Base-by-base conservation (phyloP, 78 protist genomes). In the Dictyostelium citrinum region DNA sequence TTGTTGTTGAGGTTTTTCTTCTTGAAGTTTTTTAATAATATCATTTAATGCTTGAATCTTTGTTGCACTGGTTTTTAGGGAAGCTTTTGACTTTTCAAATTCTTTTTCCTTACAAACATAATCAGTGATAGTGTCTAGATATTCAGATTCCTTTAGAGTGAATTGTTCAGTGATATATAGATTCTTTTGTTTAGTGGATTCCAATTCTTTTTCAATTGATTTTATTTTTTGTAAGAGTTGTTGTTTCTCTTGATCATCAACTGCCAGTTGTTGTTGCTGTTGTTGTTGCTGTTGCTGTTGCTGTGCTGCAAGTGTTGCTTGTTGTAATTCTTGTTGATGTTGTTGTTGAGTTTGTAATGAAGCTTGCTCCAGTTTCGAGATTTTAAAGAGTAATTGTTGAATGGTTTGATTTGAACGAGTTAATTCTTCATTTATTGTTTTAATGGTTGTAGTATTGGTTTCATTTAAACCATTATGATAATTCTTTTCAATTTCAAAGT, bases 21-120 rank as follows among this genome's bases (percentile, higher is more conserved):
- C 37, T 80, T 55, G 74, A 22, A 80, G 84, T 80, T 49, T 58
- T 35, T 80, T 31, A 80, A 80, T 80, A n/a, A 22, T 43, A 29
- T 55, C 29, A 27, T 80, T 16, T 16, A 80, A 24, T 46, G 45
- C n/a, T n/a, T 16, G 17, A 20, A 80, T 24, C 11, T 17, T 80
- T 14, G 61, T 55, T 1, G 68, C 31, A 27, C 22, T 37, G 2
- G 55, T 77, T 27, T 80, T 80, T 7, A 55, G 20, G 3, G 49
- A 29, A 35, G 20, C 20, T 29, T 80, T 80, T 3, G 49, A 33
- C 58, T 27, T 80, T 80, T 49, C 68, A 29, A 80, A 55, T 55
- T 80, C 75, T 31, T 35, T 49, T 55, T 35, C 72, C 20, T 55
- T 80, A 33, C 11, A 20, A 7, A 55, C 39, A 10, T 55, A 55